Conservation (phyloP, 2,329 filamentous ascomycete genomes). For the Whalleya microplaca region DNA sequence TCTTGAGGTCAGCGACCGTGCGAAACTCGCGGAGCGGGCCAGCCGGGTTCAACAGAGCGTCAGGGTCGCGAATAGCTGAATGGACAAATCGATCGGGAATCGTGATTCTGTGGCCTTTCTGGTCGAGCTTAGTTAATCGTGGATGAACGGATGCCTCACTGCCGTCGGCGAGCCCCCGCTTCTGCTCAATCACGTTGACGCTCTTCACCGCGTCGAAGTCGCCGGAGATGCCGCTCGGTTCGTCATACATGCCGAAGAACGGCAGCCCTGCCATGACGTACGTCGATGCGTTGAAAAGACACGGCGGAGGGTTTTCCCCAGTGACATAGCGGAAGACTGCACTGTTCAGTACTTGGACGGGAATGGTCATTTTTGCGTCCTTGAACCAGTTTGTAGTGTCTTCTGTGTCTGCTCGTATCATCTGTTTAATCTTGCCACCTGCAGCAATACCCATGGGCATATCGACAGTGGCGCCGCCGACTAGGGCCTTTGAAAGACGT, state of each 20-base stretch:
- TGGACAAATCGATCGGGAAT: neutral
- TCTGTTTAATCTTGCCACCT: constrained; percentile 25
- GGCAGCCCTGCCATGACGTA: constrained; percentile 41
- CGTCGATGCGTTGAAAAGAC: constrained; percentile 38
- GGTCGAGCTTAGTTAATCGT: neutral
- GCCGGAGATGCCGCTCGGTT: constrained; percentile 20
- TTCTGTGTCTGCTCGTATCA: constrained; percentile 10
- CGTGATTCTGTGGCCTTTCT: neutral
- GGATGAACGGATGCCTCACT: constrained; percentile 12
- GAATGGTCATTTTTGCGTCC: constrained; percentile 17
- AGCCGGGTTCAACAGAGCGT: constrained; percentile 16
- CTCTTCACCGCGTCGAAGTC: constrained; percentile 21
- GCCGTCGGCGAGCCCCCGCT: constrained; percentile 7
- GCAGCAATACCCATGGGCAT: constrained; percentile 20
- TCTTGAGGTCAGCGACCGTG: constrained; percentile 6
- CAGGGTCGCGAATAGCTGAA: constrained; percentile 13
- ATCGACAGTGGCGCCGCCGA: too few relatives aligned
- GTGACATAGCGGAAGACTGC: constrained; percentile 40
- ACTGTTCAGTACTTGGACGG: constrained; percentile 45
- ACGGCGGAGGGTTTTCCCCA: constrained; percentile 38
- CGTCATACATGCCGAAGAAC: constrained; percentile 42
- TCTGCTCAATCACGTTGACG: constrained; percentile 24
- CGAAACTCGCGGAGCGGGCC: constrained; percentile 24
- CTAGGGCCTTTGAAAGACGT: neutral
- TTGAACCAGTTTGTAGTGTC: constrained; percentile 5